These are phyloP conservation scores for Euphorbia tirucalli DNA, from an alignment of 345 rosid genomes.

Conservation along the genomic window DNA sequence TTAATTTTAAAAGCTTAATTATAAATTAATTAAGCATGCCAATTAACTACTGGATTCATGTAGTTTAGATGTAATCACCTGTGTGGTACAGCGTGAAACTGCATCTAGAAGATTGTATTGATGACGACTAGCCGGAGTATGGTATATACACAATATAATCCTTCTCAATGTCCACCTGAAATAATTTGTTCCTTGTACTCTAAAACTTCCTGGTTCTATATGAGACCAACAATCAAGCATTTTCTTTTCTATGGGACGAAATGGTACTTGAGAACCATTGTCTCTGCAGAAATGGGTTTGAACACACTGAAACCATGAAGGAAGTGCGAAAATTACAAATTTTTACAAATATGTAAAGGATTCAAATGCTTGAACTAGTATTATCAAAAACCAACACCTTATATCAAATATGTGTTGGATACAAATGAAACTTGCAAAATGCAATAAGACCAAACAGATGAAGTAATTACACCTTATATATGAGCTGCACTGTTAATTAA, in stretches of 20 bases:
- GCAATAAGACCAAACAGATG: background rate
- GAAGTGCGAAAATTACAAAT: background rate
- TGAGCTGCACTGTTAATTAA: too few relatives aligned
- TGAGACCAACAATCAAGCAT: conserved; percentile 75
- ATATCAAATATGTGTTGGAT: background rate
- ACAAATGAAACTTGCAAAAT: background rate
- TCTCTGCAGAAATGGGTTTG: conserved; percentile 62
- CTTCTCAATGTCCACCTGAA: too few relatives aligned
- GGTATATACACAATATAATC: too few relatives aligned
- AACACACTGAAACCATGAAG: conserved; percentile 55
- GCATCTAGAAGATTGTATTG: conserved; percentile 81
- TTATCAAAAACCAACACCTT: background rate
- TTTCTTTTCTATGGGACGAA: conserved; percentile 63
- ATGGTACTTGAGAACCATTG: conserved; percentile 77
- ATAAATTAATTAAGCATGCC: too few relatives aligned
- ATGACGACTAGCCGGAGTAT: conserved; percentile 47
- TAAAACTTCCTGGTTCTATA: conserved; percentile 59
- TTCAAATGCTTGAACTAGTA: background rate
- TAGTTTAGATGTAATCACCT: conserved; percentile 7
- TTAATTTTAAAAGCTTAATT: too few relatives aligned
- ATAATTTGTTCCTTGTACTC: too few relatives aligned
- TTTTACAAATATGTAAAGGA: background rate
- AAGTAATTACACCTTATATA: too few relatives aligned
- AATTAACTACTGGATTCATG: too few relatives aligned
- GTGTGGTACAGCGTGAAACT: conserved; percentile 55